Evolutionary conservation across 768 basidiomycete species (phyloP).

Genomic region (Mycena vitilis): DNA sequence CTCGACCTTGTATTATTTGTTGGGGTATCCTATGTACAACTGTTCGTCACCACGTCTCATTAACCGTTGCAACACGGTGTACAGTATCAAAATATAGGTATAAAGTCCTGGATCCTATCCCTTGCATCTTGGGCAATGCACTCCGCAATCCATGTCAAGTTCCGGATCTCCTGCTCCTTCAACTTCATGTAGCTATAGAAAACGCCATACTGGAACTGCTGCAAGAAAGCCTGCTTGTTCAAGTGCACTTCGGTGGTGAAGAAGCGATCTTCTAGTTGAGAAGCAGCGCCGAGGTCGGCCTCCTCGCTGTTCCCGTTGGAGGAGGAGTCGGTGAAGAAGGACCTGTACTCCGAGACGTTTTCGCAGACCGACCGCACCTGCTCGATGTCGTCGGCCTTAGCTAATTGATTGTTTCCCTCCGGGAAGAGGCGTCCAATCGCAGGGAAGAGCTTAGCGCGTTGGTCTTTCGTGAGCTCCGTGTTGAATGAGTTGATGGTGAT

Average conservation of each 20-base stretch:
- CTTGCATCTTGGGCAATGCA: constrained; percentile 97
- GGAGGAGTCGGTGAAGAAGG: constrained; percentile 81
- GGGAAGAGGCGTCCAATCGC: constrained; percentile 94
- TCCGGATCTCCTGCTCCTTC: constrained; percentile 92
- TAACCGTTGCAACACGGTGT: constrained; percentile 11
- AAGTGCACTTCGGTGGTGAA: constrained; percentile 93
- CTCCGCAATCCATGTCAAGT: constrained; percentile 95
- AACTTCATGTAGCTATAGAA: constrained; percentile 94
- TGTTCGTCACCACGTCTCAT: too few relatives aligned
- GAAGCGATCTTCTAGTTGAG: constrained; percentile 92
- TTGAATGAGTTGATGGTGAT: constrained; percentile 99
- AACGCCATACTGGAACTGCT: constrained; percentile 95
- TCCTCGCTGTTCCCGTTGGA: constrained; percentile 47
- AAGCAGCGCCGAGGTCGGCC: constrained; percentile 60
- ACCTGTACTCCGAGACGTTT: constrained; percentile 87
- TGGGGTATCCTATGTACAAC: too few relatives aligned
- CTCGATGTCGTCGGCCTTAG: constrained; percentile 94
- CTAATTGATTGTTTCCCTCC: constrained; percentile 93
- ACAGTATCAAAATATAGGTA: constrained; percentile 81
- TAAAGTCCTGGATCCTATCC: constrained; percentile 95
- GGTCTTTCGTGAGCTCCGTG: constrained; percentile 94
- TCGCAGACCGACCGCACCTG: constrained; percentile 91
- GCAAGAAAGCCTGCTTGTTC: constrained; percentile 95
- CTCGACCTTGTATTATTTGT: not conserved
- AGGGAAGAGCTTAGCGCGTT: constrained; percentile 94